Base-by-base conservation (phyloP, 2,329 filamentous ascomycete species). In the Neoarthrinium moseri region DNA sequence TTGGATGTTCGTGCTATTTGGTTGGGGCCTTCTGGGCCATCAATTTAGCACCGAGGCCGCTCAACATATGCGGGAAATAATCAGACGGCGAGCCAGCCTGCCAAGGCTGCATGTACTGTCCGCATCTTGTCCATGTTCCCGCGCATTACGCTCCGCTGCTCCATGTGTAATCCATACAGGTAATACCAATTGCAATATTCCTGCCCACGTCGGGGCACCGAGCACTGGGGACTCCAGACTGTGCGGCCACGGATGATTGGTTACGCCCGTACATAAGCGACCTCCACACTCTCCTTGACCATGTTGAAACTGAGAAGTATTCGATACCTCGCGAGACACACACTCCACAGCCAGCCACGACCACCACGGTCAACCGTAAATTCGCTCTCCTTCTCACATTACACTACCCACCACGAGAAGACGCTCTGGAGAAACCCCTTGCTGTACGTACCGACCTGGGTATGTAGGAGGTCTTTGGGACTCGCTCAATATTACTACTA, bases 201-300 rank as follows among this genome's bases (percentile, higher is more conserved):
- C 8, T 32, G 15, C 18, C 39, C 37, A 40, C 37, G 29, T 21
- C 39, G 39, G 33, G 39, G 27, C 39, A 32, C 13, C 27, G 29
- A n/a, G 17, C 15, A 33, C 21, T 43, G 39, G 39, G 20, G 26
- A 29, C 26, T 17, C 27, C 18, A 34, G 29, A 32, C 24, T 34
- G 22, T 26, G 33, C 15, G 23, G 18, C 29, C 26, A 11, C 23
- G 26, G 29, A n/a, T 23, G 12, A 43, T 43, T 43, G 26, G 39
- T 43, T 43, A 43, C 39, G 33, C 39, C 32, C 27, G 21, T 24
- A 43, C 39, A 43, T 32, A 43, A 43, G 39, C 39, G 39, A 43
- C n/a, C 39, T 43, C 39, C 39, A 43, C 39, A 32, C 15, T n/a
- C n/a, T n/a, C n/a, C n/a, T 29, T 29, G 26, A 29, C 26, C 26